Evolutionary conservation across 2,329 filamentous ascomycete species (phyloP), one percentile per base, ranked within the genome.

Genomic region (Macrophomina tecta): DNA sequence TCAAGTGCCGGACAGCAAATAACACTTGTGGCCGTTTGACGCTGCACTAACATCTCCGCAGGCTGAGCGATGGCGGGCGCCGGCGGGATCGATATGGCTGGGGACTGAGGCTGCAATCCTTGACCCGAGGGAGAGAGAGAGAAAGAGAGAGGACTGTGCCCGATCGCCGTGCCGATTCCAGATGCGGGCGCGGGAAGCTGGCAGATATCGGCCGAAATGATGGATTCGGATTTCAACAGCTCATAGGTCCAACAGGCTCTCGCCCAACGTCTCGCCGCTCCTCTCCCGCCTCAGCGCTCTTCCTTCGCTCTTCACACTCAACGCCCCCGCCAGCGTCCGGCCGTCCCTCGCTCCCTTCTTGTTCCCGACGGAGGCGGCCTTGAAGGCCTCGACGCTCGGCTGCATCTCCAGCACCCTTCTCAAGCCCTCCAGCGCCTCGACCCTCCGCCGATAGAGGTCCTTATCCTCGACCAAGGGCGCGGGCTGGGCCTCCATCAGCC

Each of bases 371-470:
- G 40, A 23, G 14, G 14, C 61, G n/a, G 36, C 36, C 51, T 51
- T 23, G 1, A 36, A 18, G 14, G 16, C 52, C 18, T 45, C 36
- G 11, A 40, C 40, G 28, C 63, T 52, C 1, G 46, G 53, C 53
- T 66, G 64, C 53, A 51, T 36, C 30, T 66, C 64, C 53, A 66
- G n/a, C 53, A 66, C 64, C 45, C 55, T 18, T 55, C 53, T 12
- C 64, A 66, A 18, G 32, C 64, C 64, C 64, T 66, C 64, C 32
- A 66, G 7, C 55, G 64, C 64, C 53, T 66, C 64, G 30, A 66
- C 64, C 45, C 64, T 12, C 55, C 55, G 23, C 8, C 64, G 42
- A n/a, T 66, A 66, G 45, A 66, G 8, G 23, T 23, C 64, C 34
- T 38, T 55, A 9, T 66, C 64, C 55, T 66, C 64, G 16, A 40